Percentiles rank a stretch among this genome's conserved stretches.
Conservation (phyloP, 305 asterid genomes). For the Fraxinus baroniana region DNA sequence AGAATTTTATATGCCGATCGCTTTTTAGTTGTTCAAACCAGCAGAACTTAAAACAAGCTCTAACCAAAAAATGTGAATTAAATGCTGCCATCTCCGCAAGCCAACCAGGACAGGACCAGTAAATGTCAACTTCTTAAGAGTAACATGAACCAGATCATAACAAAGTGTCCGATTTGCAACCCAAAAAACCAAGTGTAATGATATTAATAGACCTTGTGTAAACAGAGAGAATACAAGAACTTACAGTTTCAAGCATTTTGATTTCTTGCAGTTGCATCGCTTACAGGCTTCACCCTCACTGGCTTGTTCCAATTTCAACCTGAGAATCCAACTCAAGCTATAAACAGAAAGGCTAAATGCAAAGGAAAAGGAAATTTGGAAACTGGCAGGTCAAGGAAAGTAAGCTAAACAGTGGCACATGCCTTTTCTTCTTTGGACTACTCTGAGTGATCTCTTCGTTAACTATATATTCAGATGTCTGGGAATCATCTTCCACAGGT, state of each 20-base stretch:
- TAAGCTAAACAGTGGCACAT: constrained; percentile 16
- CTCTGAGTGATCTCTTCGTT: constrained; percentile 58
- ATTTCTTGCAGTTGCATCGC: constrained; percentile 93
- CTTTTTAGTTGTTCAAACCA: neutral
- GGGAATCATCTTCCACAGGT: constrained; percentile 45
- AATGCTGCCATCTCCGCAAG: neutral
- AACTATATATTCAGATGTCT: constrained; percentile 33
- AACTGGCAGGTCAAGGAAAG: neutral
- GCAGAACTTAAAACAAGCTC: neutral
- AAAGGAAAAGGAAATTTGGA: neutral
- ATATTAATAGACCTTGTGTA: neutral
- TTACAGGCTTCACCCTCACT: constrained; percentile 68
- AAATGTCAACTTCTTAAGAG: neutral
- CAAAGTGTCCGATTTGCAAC: neutral
- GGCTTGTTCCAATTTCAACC: constrained; percentile 53
- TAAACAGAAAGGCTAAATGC: constrained; percentile 5
- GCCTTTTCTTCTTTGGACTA: constrained; percentile 91
- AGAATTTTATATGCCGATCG: neutral
- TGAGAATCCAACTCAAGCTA: constrained; percentile 33
- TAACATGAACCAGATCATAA: neutral
- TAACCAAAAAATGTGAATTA: neutral
- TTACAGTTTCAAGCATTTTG: constrained; percentile 95
- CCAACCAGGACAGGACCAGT: neutral
- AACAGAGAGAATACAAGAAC: constrained; percentile 24
- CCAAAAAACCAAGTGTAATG: neutral